Base-by-base conservation (phyloP, 2,329 filamentous ascomycete genomes). In the Fusarium citri region DNA sequence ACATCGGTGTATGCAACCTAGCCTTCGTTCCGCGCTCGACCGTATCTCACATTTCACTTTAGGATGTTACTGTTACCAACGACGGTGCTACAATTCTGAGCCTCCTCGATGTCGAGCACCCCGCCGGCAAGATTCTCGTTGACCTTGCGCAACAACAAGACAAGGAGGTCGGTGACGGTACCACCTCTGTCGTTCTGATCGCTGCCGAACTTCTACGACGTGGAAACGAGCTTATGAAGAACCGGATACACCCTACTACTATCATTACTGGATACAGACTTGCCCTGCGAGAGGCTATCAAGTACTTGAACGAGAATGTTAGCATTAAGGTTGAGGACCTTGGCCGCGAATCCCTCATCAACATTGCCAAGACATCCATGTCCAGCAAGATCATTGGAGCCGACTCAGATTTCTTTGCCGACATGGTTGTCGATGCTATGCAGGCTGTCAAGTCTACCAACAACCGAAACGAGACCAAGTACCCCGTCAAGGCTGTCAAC, bases 231-330 rank as follows among this genome's bases (percentile, higher is more conserved):
- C 88, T 99, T 73, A 97, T 98, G 92, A 98, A 96, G 87, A 99
- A 98, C 89, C 93, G 94, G 81, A 99, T 99, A 88, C 96, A 99
- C 84, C 97, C 96, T 59, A 99, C 96, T 26, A 99, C 97, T 66
- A 98, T 99, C 83, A 99, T 99, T 80, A 98, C 94, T 68, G 96
- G 96, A 77, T 99, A 99, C 88, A 89, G 96, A 78, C 88, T 99
- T 77, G 96, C 96, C 66, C 88, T 99, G 74, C 89, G 96, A 77
- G 96, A 99, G 86, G 96, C 96, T 63, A 91, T 99, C 79, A 97
- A 97, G 84, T 99, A 98, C 84, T 97, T 99, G 91, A 95, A 94
- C 83, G 96, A 99, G 83, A 97, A 98, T 81, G 92, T 99, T 81
- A 95, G 93, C 86, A 93, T 94, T 77, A 97, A 97, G 84, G 95